phyloP scores from a whole-genome alignment of 805 yeast species.

The Millerago galiae region DNA sequence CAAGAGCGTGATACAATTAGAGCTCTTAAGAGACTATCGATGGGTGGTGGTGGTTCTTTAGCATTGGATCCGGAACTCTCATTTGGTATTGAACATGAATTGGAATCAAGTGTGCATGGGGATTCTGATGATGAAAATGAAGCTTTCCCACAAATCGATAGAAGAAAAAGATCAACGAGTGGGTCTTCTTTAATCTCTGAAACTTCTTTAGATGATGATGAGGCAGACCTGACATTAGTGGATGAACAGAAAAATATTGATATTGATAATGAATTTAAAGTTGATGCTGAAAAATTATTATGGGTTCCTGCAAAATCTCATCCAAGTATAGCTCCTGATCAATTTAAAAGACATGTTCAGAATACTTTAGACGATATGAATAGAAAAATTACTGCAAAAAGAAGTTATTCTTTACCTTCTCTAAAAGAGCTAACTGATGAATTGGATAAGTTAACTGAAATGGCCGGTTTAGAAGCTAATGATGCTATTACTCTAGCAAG shows the following conservation, averaged over 20 bases:
- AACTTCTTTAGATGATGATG: slow-evolving; percentile 6
- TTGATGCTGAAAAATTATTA: slow-evolving; percentile 44
- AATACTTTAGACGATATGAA: slow-evolving; percentile 26
- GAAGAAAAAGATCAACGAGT: slow-evolving; percentile 13
- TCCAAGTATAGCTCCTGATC: slow-evolving; percentile 93
- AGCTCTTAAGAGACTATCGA: slow-evolving; percentile 65
- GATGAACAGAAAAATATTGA: slow-evolving; percentile 3
- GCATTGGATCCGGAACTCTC: slow-evolving; percentile 69
- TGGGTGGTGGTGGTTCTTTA: slow-evolving; percentile 49
- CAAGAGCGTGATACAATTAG: slow-evolving; percentile 69
- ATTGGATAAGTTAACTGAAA: slow-evolving; percentile 62
- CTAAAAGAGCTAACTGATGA: slow-evolving; percentile 69
- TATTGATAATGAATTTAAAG: slow-evolving; percentile 11
- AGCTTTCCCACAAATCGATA: not conserved
- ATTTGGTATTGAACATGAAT: slow-evolving; percentile 27
- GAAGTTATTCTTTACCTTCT: slow-evolving; percentile 43
- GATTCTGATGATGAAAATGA: slow-evolving; percentile 4
- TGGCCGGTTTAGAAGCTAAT: slow-evolving; percentile 71
- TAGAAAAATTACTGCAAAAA: slow-evolving; percentile 9
- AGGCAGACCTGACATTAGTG: slow-evolving; percentile 7
- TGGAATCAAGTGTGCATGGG: slow-evolving; percentile 20
- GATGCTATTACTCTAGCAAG: slow-evolving; percentile 83
- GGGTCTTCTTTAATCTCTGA: slow-evolving; percentile 14
- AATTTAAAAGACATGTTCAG: slow-evolving; percentile 63
- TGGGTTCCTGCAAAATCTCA: slow-evolving; percentile 98